Evolutionary conservation across 345 rosid species (phyloP), one percentile per base, ranked within the genome.

Genomic region (Gossypioides kirkii): DNA sequence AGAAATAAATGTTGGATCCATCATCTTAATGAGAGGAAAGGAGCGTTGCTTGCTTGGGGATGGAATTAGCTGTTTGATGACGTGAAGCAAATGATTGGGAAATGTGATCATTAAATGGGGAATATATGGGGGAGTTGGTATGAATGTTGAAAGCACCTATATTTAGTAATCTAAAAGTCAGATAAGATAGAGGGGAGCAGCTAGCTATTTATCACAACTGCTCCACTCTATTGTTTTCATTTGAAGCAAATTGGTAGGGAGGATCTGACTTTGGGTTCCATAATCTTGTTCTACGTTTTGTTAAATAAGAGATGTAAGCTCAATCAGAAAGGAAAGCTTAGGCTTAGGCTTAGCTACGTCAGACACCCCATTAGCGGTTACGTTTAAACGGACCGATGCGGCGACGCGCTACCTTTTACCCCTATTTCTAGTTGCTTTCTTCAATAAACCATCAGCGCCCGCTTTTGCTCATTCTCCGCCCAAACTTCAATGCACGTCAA

Each of bases 61-160:
- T n/a, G 12, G 69, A 2, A 59, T 4, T 68, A 76, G 70, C 55
- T 62, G 41, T 18, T 71, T 43, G 73, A 45, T 64, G 76, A 46
- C 72, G 76, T 65, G 76, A 76, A 70, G 79, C 36, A 71, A 76
- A 61, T 69, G 74, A 61, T 70, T 73, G 45, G 25, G 54, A 50
- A 18, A 10, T 6, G 18, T 25, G 6, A 17, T 17, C n/a, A 61
- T 61, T 32, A 61, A 61, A 61, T 8, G 45, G 45, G 45, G 45
- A 10, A 17, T n/a, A 53, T 7, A 7, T 18, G 58, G 58, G 58
- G 22, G 9, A 50, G 55, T 32, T 32, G 7, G 38, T 32, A 32
- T 32, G 38, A 32, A 32, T 32, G 5, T 32, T 32, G 38, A 5
- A 32, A 32, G 38, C 7, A 32, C 4, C 38, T 32, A 32, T 4